Conservation (phyloP, 2,329 filamentous ascomycete species). For the Colletotrichum endophyticum region DNA sequence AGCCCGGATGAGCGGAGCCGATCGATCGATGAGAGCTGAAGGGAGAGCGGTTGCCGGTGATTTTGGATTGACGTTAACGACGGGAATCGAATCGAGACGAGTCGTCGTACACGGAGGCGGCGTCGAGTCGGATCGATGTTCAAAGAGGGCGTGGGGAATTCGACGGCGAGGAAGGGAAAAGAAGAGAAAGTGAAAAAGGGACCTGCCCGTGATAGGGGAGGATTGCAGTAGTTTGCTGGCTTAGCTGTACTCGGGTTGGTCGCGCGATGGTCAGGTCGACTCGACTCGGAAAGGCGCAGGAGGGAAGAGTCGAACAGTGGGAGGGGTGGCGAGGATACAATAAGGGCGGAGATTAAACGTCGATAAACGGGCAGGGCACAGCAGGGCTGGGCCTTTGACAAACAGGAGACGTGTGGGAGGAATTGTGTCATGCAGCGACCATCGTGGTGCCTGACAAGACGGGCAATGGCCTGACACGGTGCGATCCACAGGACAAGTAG, state of each 20-base stretch:
- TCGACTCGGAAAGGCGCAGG: conserved; percentile 19
- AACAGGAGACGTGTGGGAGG: conserved; percentile 13
- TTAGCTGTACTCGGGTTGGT: conserved; percentile 14
- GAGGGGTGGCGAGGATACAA: conserved; percentile 22
- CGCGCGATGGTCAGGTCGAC: conserved; percentile 19
- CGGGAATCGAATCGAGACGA: background rate
- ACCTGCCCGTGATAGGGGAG: conserved; percentile 36
- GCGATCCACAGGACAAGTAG: conserved; percentile 3
- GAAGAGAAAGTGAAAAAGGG: conserved; percentile 27
- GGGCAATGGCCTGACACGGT: conserved; percentile 18
- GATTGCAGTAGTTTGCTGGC: conserved; percentile 14
- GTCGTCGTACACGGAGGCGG: background rate
- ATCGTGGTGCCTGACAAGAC: conserved; percentile 12
- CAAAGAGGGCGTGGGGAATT: conserved; percentile 4
- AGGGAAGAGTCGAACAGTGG: conserved; percentile 14
- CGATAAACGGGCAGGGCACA: conserved; percentile 15
- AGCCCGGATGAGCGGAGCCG: background rate
- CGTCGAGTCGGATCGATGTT: conserved; percentile 23
- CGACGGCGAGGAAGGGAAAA: background rate
- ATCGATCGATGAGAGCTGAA: background rate
- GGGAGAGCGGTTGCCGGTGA: background rate
- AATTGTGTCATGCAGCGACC: conserved; percentile 22
- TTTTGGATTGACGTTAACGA: conserved; percentile 10
- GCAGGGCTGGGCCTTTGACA: conserved; percentile 16
- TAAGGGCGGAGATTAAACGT: conserved; percentile 22